A percentile compares a stretch with the other conserved stretches of the same genome.
Conservation (phyloP, 257 asterid species). For the Solanum chiquidenum region DNA sequence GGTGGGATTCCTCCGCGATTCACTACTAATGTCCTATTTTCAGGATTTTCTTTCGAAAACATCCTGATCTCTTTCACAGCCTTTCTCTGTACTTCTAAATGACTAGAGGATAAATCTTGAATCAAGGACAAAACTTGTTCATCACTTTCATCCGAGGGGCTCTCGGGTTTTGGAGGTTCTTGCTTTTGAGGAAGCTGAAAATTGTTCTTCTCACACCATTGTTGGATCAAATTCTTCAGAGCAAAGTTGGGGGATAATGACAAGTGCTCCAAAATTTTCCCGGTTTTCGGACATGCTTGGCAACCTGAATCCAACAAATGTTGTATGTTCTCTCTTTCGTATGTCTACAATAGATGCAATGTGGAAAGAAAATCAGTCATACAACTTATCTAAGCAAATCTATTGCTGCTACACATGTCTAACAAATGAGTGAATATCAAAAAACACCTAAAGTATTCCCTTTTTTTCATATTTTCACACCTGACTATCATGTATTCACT, state of each 20-base stretch:
- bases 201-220: constrained; percentile 71
- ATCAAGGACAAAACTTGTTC: neutral
- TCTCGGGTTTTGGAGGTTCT: neutral
- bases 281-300: constrained; percentile 66
- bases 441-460: neutral
- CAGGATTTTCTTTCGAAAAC: constrained; percentile 60
- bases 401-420: neutral
- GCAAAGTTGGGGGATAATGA: constrained; percentile 55
- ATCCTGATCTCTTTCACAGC: constrained; percentile 18
- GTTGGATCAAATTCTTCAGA: constrained; percentile 50
- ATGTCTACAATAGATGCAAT: constrained; percentile 34
- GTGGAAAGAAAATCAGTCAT: neutral
- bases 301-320: constrained; percentile 56
- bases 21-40: constrained; percentile 43
- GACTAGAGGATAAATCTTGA: neutral
- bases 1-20: constrained; percentile 55
- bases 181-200: constrained; percentile 32
- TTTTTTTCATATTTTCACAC: neutral
- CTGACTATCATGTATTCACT: neutral
- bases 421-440: neutral
- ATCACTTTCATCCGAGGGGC: neutral
- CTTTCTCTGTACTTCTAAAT: neutral
- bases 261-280: constrained; percentile 41
- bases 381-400: neutral
- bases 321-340: constrained; percentile 76